phyloP scores from a whole-genome alignment of 2,329 filamentous ascomycete species.

The Chaetomium strumarium region DNA sequence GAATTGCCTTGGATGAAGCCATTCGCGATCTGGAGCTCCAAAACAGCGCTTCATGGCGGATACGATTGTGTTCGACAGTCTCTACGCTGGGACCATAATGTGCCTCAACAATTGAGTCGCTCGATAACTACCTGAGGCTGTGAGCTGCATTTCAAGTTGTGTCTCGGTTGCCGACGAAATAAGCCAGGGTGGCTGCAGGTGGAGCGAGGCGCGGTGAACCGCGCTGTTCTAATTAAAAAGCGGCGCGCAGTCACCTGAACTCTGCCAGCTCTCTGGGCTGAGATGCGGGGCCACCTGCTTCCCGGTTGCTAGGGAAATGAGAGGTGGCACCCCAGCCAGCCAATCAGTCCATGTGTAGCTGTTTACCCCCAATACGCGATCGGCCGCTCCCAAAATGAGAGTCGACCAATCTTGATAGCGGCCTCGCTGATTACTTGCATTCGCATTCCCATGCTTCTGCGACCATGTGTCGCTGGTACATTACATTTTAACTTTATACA shows the following conservation, averaged over 20 bases:
- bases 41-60: constrained; percentile 26
- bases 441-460: no score
- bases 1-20: constrained; percentile 22
- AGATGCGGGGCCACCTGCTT: neutral
- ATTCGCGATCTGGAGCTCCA: constrained; percentile 5
- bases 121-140: neutral
- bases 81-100: constrained; percentile 2
- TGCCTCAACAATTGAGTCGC: neutral
- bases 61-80: neutral
- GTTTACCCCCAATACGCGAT: constrained; percentile 14
- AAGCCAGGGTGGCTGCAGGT: constrained; percentile 1
- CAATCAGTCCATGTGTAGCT: constrained; percentile 5
- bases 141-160: neutral
- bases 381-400: neutral
- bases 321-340: neutral
- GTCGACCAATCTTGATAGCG: constrained; percentile 9
- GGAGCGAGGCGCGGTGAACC: constrained; percentile 8
- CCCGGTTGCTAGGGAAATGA: constrained; percentile 13
- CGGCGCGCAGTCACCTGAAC: constrained; percentile 22
- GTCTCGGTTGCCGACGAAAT: neutral
- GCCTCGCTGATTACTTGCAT: neutral
- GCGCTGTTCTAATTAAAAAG: constrained; percentile 17
- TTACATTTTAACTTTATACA: neutral
- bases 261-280: constrained; percentile 7
- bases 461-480: neutral